Conservation (phyloP, 805 yeast species). For the Yamadazyma insecticola region DNA sequence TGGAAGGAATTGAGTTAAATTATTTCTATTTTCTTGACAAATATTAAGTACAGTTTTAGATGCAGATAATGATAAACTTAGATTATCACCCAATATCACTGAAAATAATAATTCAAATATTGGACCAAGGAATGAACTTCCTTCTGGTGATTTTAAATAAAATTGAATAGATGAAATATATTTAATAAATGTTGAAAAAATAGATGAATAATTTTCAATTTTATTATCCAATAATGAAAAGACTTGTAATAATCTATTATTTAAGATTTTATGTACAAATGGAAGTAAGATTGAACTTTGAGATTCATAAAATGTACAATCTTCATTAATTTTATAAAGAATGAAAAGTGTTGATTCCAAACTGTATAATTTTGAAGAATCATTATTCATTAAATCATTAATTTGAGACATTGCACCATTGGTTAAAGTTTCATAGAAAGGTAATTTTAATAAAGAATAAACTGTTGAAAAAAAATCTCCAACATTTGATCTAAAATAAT, state of each 20-base stretch:
- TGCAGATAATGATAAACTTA: constrained; percentile 26
- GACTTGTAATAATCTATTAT: constrained; percentile 8
- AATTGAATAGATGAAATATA: constrained; percentile 58
- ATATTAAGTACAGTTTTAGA: constrained; percentile 54
- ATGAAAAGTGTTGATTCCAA: constrained; percentile 63
- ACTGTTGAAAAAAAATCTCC: constrained; percentile 72
- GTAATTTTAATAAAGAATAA: constrained; percentile 58
- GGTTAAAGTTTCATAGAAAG: constrained; percentile 43
- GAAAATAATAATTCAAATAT: constrained; percentile 55
- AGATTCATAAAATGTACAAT: constrained; percentile 37
- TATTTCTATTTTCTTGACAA: constrained; percentile 49
- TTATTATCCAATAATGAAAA: neutral
- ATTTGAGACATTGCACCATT: constrained; percentile 26
- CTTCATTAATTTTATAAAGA: constrained; percentile 51
- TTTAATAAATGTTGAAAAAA: constrained; percentile 44
- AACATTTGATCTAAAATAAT: constrained; percentile 65
- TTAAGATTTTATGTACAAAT: constrained; percentile 20
- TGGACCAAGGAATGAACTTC: constrained; percentile 40
- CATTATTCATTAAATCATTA: constrained; percentile 1
- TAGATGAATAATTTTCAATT: constrained; percentile 2
- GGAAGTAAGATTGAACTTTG: constrained; percentile 18
- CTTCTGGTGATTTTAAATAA: constrained; percentile 48
- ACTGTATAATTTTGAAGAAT: too few relatives aligned
- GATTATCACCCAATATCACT: constrained; percentile 20
- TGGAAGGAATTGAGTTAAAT: constrained; percentile 39